Evolutionary conservation across 768 basidiomycete species (phyloP), one percentile per base, ranked within the genome.

Genomic region (Astraeus odoratus): DNA sequence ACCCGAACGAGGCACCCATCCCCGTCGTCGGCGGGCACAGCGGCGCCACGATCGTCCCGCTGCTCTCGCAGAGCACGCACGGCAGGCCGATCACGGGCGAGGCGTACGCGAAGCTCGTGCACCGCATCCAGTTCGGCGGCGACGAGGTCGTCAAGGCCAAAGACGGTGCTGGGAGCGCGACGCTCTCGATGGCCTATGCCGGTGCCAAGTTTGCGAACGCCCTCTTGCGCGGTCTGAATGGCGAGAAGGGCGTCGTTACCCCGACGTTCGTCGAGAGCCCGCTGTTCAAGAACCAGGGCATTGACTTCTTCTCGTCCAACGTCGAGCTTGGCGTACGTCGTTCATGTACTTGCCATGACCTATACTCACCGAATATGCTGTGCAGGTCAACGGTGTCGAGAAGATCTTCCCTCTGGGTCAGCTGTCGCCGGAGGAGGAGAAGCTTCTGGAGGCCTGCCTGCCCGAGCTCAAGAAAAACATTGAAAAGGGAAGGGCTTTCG

Each of bases 61-160:
- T 99, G 41, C 81, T 99, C 57, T 92, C 89, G 16, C 95, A 99
- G 68, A 76, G 76, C 24, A 44, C 66, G 27, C 63, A 78, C 52
- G 90, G 87, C 51, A 82, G 85, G 67, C 65, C 57, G n/a, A 69
- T 97, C 60, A 68, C 73, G 38, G 86, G 88, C 49, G 87, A 91
- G 64, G 72, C 64, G 27, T 86, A 84, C 60, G 73, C 78, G 23
- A 79, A 81, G 61, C 76, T 97, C 51, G 84, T 99, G 44, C 70
- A 95, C 72, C 80, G 95, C 46, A 97, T 98, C 62, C 95, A 99
- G 65, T 98, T 80, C 56, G 95, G 95, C 63, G 95, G 95, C 68
- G 95, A 99, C 58, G 94, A 97, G 70, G 94, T 97, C 51, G 95
- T 98, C 61, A 84, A 96, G 76, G 94, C 94, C 41, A 98, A 98